phyloP scores from a whole-genome alignment of 129 eudicot genomes.

The Helianthus tuberosus region DNA sequence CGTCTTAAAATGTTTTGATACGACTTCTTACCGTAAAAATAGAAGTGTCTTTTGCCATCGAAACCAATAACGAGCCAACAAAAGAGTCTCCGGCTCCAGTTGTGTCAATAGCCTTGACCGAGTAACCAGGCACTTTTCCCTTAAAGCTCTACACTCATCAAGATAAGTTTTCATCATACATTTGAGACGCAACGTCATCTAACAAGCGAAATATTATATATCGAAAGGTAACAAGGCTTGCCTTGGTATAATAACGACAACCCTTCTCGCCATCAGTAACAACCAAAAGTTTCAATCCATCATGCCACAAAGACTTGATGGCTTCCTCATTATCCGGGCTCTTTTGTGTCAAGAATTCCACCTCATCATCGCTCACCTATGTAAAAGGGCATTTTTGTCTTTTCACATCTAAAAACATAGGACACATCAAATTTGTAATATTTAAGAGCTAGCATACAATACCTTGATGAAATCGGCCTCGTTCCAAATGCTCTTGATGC shows the following conservation, averaged over 20 bases:
- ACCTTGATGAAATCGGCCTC: constrained; percentile 85
- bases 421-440: neutral
- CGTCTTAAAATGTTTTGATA: neutral
- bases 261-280: constrained; percentile 81
- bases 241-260: constrained; percentile 79
- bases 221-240: neutral
- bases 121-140: constrained; percentile 59
- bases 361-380: constrained; percentile 78
- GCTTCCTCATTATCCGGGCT: constrained; percentile 45
- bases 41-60: constrained; percentile 50
- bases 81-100: constrained; percentile 90
- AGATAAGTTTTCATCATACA: neutral
- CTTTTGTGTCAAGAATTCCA: constrained; percentile 58
- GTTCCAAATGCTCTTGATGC: constrained; percentile 73
- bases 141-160: constrained; percentile 46
- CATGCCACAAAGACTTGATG: constrained; percentile 58
- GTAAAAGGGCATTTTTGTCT: neutral
- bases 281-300: constrained; percentile 57
- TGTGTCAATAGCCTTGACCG: constrained; percentile 67
- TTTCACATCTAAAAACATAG: neutral
- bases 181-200: neutral
- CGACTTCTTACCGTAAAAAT: constrained; percentile 43
- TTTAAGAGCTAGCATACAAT: neutral
- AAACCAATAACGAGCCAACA: constrained; percentile 59
- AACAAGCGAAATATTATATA: neutral